These are phyloP conservation scores for Laguncularia racemosa DNA, from an alignment of 345 rosid genomes.

Conservation along the genomic window DNA sequence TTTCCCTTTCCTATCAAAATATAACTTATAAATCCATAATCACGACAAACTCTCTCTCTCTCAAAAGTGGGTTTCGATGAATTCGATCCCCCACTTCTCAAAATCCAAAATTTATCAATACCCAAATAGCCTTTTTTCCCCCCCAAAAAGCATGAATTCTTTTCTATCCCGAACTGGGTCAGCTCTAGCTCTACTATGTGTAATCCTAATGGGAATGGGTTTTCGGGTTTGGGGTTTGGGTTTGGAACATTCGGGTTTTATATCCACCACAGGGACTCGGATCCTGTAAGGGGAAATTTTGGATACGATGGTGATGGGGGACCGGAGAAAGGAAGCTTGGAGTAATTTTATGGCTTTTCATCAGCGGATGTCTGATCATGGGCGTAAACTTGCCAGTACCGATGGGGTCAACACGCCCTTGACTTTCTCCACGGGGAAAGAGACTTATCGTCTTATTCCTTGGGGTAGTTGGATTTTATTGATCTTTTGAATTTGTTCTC, in stretches of 20 bases:
- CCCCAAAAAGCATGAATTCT: neutral
- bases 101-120: neutral
- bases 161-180: constrained; percentile 1
- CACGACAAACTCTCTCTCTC: no score
- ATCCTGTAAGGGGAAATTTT: constrained; percentile 58
- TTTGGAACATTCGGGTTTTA: constrained; percentile 63
- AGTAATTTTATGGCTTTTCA: constrained; percentile 60
- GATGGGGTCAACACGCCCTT: constrained; percentile 41
- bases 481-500: neutral
- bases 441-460: constrained; percentile 34
- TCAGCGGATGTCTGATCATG: constrained; percentile 63
- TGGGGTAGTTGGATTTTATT: constrained; percentile 63
- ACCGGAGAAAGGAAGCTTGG: constrained; percentile 55
- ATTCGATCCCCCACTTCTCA: neutral
- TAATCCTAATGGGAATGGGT: constrained; percentile 3
- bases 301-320: constrained; percentile 33
- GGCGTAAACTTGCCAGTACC: constrained; percentile 50
- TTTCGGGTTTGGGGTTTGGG: constrained; percentile 20
- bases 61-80: no score
- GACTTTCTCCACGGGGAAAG: constrained; percentile 64
- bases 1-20: no score
- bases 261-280: constrained; percentile 79
- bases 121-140: neutral
- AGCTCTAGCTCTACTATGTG: constrained; percentile 9
- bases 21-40: no score